Evolutionary conservation across 768 basidiomycete genomes (phyloP).

Genomic region (Tulasnella sp.): DNA sequence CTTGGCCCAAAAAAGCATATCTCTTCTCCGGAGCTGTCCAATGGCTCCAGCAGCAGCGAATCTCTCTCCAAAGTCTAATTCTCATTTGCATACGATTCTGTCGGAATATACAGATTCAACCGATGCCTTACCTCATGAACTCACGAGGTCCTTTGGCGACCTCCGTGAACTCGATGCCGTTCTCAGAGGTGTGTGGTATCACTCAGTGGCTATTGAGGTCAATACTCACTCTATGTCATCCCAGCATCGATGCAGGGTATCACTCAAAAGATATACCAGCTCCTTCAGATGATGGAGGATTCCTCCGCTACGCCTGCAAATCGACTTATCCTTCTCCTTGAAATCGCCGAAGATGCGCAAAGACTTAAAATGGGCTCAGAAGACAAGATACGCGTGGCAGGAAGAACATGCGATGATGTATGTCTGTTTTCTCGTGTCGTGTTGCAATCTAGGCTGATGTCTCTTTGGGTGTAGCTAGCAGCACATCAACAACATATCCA

Average conservation of each 20-base stretch:
- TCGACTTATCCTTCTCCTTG: slow-evolving; percentile 72
- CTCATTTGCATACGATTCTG: slow-evolving; percentile 32
- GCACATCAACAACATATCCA: slow-evolving; percentile 15
- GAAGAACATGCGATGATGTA: slow-evolving; percentile 80
- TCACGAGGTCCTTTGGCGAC: slow-evolving; percentile 90
- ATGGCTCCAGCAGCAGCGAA: no score
- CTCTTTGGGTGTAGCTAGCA: slow-evolving; percentile 10
- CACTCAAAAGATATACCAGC: slow-evolving; percentile 59
- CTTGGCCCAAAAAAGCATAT: no score
- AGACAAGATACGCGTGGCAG: slow-evolving; percentile 94
- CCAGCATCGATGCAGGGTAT: slow-evolving; percentile 71
- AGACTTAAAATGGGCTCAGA: slow-evolving; percentile 88
- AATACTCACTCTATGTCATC: not conserved
- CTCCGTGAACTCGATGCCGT: slow-evolving; percentile 98
- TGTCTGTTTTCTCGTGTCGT: slow-evolving; percentile 25
- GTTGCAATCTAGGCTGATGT: slow-evolving; percentile 1
- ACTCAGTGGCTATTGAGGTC: not conserved
- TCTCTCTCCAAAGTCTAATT: no score
- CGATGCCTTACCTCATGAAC: slow-evolving; percentile 84
- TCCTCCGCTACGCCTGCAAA: slow-evolving; percentile 39
- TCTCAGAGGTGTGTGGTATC: slow-evolving; percentile 33
- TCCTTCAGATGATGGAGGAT: slow-evolving; percentile 65
- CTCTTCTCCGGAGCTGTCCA: no score
- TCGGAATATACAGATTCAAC: slow-evolving; percentile 82
- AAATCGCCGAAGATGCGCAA: slow-evolving; percentile 88